Percentiles rank a stretch among this genome's conserved stretches.
Conservation (phyloP, 148 eudicot genomes). For the Chenopodium quinoa region DNA sequence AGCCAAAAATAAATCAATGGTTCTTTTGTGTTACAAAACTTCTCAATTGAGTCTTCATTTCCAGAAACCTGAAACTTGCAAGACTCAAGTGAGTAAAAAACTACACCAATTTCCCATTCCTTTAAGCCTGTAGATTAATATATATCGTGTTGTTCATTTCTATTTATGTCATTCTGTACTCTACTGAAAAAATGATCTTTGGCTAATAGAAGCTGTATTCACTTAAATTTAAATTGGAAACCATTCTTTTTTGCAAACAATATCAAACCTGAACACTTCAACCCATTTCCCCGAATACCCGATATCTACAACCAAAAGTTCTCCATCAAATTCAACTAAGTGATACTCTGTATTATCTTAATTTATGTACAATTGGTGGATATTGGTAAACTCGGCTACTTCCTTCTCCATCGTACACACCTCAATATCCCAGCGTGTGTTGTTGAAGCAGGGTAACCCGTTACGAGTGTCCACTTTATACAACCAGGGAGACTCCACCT, state of each 20-base stretch:
- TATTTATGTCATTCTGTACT: background rate
- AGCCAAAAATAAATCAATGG: background rate
- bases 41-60: background rate
- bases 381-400: background rate
- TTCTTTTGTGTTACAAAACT: background rate
- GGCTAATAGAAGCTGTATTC: background rate
- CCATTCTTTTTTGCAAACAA: background rate
- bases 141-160: constrained; percentile 5
- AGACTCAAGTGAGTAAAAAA: too few species aligned
- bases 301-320: background rate
- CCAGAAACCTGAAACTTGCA: background rate
- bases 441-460: background rate
- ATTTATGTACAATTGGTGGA: background rate
- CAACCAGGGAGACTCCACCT: background rate
- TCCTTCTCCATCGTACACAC: background rate
- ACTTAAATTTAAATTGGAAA: background rate
- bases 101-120: background rate
- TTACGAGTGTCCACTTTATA: background rate
- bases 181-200: background rate
- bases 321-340: constrained; percentile 4
- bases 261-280: constrained; percentile 8
- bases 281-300: background rate
- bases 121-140: background rate
- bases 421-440: background rate
- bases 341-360: background rate